Evolutionary conservation across 2,329 filamentous ascomycete genomes (phyloP).

Genomic region (Hirsutella minnesotensis): DNA sequence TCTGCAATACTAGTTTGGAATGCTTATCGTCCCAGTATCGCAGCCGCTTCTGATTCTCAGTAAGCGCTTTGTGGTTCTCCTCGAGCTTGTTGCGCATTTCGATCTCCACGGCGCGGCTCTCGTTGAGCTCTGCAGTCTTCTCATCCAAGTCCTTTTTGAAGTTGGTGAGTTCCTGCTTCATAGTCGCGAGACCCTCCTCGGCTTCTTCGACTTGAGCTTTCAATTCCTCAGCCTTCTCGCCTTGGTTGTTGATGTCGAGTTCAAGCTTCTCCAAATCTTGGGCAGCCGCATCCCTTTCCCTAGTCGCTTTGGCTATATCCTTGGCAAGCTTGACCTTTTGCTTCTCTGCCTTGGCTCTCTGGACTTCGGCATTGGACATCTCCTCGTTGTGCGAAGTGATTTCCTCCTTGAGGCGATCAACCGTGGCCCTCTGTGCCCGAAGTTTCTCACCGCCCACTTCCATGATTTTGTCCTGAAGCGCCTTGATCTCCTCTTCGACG

Average conservation of each 20-base stretch:
- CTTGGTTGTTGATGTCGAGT: constrained; percentile 66
- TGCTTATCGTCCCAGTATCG: constrained; percentile 87
- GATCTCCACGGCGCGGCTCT: constrained; percentile 80
- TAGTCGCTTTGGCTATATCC: constrained; percentile 63
- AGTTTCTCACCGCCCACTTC: constrained; percentile 91
- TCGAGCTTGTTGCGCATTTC: constrained; percentile 98
- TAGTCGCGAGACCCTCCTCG: constrained; percentile 62
- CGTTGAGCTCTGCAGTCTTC: constrained; percentile 76
- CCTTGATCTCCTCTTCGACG: constrained; percentile 86
- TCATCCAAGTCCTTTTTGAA: constrained; percentile 81
- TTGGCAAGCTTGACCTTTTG: constrained; percentile 79
- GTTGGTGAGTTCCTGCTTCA: constrained; percentile 66
- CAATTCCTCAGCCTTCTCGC: constrained; percentile 60
- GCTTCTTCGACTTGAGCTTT: constrained; percentile 68
- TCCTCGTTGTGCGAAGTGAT: constrained; percentile 71
- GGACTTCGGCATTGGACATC: constrained; percentile 75
- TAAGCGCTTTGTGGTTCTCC: constrained; percentile 81
- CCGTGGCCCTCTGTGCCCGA: constrained; percentile 77
- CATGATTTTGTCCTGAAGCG: constrained; percentile 94
- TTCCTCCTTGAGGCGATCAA: constrained; percentile 79
- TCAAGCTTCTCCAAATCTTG: constrained; percentile 69
- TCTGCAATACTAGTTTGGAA: constrained; percentile 70
- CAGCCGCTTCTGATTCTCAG: constrained; percentile 74
- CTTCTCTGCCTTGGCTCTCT: constrained; percentile 88
- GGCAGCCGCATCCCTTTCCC: constrained; percentile 62